These are phyloP conservation scores for Ganoderma lucidum DNA, from an alignment of 1,284 basidiomycete genomes.

Conservation along the genomic window DNA sequence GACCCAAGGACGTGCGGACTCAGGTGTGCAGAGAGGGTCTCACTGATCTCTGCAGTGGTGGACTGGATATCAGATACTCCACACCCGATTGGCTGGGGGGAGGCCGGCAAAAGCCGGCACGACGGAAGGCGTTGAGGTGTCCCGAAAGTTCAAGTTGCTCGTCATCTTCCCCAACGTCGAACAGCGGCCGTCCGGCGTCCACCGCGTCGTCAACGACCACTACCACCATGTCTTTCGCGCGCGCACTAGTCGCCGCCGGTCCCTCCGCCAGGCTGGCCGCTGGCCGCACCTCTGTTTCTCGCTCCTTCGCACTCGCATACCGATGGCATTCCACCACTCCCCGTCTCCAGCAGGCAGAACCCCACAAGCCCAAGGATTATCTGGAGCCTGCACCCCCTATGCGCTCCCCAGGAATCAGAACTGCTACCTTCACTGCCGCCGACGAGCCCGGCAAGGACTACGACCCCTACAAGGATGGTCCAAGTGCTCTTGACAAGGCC, in stretches of 20 bases:
- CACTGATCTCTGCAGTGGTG: constrained; percentile 1
- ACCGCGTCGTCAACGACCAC: constrained; percentile 36
- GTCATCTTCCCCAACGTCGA: constrained; percentile 36
- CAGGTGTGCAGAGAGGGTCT: background rate
- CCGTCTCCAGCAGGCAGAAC: constrained; percentile 34
- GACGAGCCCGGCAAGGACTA: constrained; percentile 60
- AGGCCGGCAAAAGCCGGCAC: constrained; percentile 40
- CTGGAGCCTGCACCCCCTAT: constrained; percentile 15
- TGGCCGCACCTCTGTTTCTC: constrained; percentile 42
- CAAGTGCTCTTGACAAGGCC: constrained; percentile 94
- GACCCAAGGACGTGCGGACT: too few relatives aligned
- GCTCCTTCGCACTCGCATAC: constrained; percentile 49
- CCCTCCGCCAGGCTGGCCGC: constrained; percentile 41
- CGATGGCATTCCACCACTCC: constrained; percentile 52
- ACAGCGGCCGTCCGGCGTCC: constrained; percentile 31
- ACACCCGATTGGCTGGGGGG: constrained; percentile 59
- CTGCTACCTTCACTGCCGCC: constrained; percentile 47
- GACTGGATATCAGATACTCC: constrained; percentile 46
- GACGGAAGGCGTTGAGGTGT: constrained; percentile 43
- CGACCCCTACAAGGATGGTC: constrained; percentile 79
- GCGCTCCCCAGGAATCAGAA: constrained; percentile 45
- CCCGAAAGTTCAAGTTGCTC: constrained; percentile 31
- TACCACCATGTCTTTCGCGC: constrained; percentile 58
- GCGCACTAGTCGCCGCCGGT: constrained; percentile 37
- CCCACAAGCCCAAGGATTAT: constrained; percentile 25